phyloP scores from a whole-genome alignment of 306 rosid genomes.

The Begonia fuchsioides region DNA sequence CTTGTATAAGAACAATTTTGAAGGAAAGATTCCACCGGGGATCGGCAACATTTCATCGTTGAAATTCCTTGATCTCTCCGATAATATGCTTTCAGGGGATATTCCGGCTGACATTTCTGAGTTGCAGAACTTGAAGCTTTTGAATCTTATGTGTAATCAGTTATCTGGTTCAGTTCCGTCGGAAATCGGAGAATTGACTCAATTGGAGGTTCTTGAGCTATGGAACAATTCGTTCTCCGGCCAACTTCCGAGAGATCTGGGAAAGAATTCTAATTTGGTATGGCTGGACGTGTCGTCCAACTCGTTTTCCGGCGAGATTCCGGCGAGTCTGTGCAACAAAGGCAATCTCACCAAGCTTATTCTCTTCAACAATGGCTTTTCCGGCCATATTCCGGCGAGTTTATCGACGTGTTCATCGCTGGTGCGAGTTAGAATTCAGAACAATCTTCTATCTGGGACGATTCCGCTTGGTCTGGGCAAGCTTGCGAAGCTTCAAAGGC shows the following conservation, averaged over 20 bases:
- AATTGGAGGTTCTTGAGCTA: slow-evolving; percentile 54
- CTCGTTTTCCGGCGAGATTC: slow-evolving; percentile 66
- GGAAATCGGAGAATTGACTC: slow-evolving; percentile 46
- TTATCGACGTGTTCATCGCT: slow-evolving; percentile 52
- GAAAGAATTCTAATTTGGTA: slow-evolving; percentile 58
- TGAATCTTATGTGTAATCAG: slow-evolving; percentile 67
- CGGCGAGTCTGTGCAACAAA: slow-evolving; percentile 44
- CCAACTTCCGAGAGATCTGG: slow-evolving; percentile 56
- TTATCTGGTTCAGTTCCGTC: slow-evolving; percentile 63
- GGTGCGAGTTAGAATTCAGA: slow-evolving; percentile 80
- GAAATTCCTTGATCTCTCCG: slow-evolving; percentile 62
- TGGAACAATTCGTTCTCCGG: slow-evolving; percentile 89
- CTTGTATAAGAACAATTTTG: slow-evolving; percentile 58
- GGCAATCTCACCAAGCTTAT: slow-evolving; percentile 92
- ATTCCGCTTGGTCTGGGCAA: slow-evolving; percentile 76
- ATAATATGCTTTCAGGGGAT: slow-evolving; percentile 56
- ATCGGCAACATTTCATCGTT: slow-evolving; percentile 43
- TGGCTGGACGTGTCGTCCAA: slow-evolving; percentile 94
- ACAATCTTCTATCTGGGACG: slow-evolving; percentile 62
- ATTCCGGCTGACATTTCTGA: slow-evolving; percentile 53
- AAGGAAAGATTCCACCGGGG: slow-evolving; percentile 46
- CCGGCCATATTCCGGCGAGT: slow-evolving; percentile 58
- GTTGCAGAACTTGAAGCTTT: slow-evolving; percentile 58
- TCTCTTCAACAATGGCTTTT: slow-evolving; percentile 76
- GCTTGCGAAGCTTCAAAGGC: slow-evolving; percentile 74